Conservation (phyloP, 208 protist species). For the Wallacemonas sp. region DNA sequence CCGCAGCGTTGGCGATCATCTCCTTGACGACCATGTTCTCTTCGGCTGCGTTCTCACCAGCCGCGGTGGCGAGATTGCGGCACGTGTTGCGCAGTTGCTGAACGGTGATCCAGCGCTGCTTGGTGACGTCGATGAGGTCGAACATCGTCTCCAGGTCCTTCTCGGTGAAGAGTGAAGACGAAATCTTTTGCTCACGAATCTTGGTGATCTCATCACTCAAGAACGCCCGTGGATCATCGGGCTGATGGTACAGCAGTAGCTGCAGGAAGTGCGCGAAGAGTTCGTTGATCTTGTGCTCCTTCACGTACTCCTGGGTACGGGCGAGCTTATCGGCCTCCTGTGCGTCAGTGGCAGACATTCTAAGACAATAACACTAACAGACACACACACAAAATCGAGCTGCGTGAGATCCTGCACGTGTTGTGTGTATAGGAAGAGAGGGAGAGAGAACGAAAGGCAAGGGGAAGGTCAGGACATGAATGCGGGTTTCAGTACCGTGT, state of each 20-base stretch:
- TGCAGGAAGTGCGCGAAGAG: slow-evolving; percentile 89
- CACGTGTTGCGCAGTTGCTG: slow-evolving; percentile 87
- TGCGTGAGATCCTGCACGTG: no score
- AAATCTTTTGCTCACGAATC: slow-evolving; percentile 59
- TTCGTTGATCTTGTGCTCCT: slow-evolving; percentile 80
- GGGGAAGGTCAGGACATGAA: no score
- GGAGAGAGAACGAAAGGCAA: no score
- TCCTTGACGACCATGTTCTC: slow-evolving; percentile 53
- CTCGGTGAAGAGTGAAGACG: slow-evolving; percentile 81
- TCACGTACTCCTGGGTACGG: slow-evolving; percentile 64
- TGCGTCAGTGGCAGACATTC: slow-evolving; percentile 17
- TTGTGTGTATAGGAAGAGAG: no score
- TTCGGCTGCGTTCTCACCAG: slow-evolving; percentile 20
- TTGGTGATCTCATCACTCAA: slow-evolving; percentile 70
- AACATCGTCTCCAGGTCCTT: slow-evolving; percentile 93
- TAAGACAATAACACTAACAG: background rate
- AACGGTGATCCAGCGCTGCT: slow-evolving; percentile 82
- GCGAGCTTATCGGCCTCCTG: slow-evolving; percentile 30
- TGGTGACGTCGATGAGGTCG: slow-evolving; percentile 89
- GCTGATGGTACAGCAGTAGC: slow-evolving; percentile 82
- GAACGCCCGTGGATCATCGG: slow-evolving; percentile 80
- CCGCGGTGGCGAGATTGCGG: slow-evolving; percentile 70
- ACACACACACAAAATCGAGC: no score
- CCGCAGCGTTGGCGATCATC: slow-evolving; percentile 63
- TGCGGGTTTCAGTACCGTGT: no score